These are phyloP conservation scores for Alternaria triticimaculans DNA, from an alignment of 2,329 filamentous ascomycete species.

Conservation along the genomic window DNA sequence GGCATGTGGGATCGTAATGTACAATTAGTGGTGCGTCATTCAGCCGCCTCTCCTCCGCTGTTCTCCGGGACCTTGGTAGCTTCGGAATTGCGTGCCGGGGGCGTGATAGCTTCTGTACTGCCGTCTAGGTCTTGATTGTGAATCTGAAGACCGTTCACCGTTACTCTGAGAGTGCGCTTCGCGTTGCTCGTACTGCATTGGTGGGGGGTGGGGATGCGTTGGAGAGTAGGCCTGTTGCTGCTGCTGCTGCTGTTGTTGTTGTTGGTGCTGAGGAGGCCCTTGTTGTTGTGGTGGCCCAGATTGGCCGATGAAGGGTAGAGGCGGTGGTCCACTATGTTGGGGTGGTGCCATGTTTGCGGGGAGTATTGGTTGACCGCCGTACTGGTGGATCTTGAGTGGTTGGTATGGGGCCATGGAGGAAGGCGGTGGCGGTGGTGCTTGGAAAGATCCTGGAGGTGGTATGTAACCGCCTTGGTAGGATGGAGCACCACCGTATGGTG, in stretches of 20 bases:
- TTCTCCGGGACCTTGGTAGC: conserved; percentile 40
- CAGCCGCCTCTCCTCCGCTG: conserved; percentile 32
- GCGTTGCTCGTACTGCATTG: conserved; percentile 29
- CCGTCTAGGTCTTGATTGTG: conserved; percentile 34
- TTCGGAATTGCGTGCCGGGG: conserved; percentile 44
- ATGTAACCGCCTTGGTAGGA: conserved; percentile 40
- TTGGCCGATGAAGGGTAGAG: conserved; percentile 2
- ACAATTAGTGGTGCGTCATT: not conserved
- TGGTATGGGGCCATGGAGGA: conserved; percentile 34
- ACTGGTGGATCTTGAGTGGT: conserved; percentile 48
- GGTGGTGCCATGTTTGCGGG: conserved; percentile 48
- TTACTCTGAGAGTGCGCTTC: conserved; percentile 20
- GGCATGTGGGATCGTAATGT: not conserved
- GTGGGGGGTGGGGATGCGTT: conserved; percentile 24
- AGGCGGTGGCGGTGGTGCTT: conserved; percentile 40
- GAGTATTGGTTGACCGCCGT: conserved; percentile 50
- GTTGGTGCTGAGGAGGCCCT: not conserved
- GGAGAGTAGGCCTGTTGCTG: conserved; percentile 24
- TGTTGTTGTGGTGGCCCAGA: not conserved
- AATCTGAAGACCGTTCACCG: conserved; percentile 19
- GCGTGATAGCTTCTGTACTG: conserved; percentile 43
- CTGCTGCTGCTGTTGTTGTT: conserved; percentile 3
- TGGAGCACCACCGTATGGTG: conserved; percentile 26
- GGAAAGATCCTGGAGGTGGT: conserved; percentile 43
- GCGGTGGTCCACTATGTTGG: conserved; percentile 13